Evolutionary conservation across 371 early-diverging fungal genomes (phyloP).

Genomic region (Mucor irregularis): DNA sequence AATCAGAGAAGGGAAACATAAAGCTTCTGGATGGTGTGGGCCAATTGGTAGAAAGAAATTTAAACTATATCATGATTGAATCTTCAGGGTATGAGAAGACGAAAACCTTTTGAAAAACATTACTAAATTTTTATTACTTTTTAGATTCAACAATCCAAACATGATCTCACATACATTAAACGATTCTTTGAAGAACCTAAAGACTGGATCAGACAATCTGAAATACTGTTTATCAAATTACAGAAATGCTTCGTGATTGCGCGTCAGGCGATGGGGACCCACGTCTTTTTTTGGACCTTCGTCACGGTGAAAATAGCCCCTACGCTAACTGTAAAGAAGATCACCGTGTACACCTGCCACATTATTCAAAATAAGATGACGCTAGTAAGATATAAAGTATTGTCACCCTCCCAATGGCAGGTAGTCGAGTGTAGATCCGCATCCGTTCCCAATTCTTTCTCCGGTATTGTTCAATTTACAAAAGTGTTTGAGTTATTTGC

Average conservation of each 20-base stretch:
- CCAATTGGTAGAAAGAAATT: not conserved
- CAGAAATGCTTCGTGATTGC: conserved; percentile 14
- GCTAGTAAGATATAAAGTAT: conserved; percentile 8
- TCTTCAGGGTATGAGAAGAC: no score
- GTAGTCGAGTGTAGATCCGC: conserved; percentile 16
- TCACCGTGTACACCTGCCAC: no score
- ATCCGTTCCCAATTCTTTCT: conserved; percentile 12
- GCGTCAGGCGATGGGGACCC: no score
- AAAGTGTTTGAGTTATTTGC: conserved; percentile 17
- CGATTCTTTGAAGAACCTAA: conserved; percentile 17
- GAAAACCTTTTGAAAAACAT: no score
- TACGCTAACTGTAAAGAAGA: no score
- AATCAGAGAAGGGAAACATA: conserved; percentile 7
- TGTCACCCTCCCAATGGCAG: conserved; percentile 14
- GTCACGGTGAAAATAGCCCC: no score
- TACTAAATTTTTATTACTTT: no score
- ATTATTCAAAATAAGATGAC: conserved; percentile 21
- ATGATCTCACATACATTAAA: conserved; percentile 4
- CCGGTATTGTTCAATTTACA: conserved; percentile 13
- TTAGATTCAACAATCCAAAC: conserved; percentile 3
- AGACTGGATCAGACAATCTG: conserved; percentile 19
- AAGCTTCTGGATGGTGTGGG: conserved; percentile 17
- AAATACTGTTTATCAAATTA: conserved; percentile 12
- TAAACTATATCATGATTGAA: conserved; percentile 7
- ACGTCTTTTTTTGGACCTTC: no score